Evolutionary conservation across 352 stramenopile species (phyloP), one percentile per base, ranked within the genome.

Genomic region (Elongisporangium anandrum): DNA sequence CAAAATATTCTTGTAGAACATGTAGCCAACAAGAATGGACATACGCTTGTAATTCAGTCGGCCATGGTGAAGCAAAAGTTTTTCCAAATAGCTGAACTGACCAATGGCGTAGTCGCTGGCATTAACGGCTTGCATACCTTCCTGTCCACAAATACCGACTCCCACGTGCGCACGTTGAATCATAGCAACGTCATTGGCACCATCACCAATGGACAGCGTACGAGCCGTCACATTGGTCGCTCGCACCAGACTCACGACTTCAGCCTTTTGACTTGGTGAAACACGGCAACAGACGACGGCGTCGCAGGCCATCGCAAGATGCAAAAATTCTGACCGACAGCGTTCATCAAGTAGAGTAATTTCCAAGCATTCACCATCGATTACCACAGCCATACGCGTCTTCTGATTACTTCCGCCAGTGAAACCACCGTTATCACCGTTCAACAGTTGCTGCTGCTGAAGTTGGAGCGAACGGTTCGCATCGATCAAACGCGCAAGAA

Each of bases 1-100:
- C 22, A 95, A 75, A 59, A 98, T 95, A 73, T 99, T 99, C 72
- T 99, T 99, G 90, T 99, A 99, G 69, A 99, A 99, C 64, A 98
- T 97, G 70, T 98, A 99, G 6, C 97, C 81, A 20, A 97, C 85
- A 20, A 98, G 77, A 54, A 92, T 94, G 22, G 84, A 86, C 73
- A 98, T 96, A 51, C 97, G 94, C 62, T 95, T 92, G 69, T 99
- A 99, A 74, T 99, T 98, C 82, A 96, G 94, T 29, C 97, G 87
- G 15, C 97, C 97, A 69, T 99, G 97, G 61, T 98, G 93, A 45
- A 99, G 75, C 57, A 99, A 64, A 6, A 99, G 83, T 60, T 90
- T 79, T 72, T 98, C 78, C 20, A 99, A 69, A 56, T 85, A 98
- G 93, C 72, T 85, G 64, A 99, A 99, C 73, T 99, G 96, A 15